Conservation (phyloP, 805 yeast genomes). For the Grigorovia yakushimaensis region DNA sequence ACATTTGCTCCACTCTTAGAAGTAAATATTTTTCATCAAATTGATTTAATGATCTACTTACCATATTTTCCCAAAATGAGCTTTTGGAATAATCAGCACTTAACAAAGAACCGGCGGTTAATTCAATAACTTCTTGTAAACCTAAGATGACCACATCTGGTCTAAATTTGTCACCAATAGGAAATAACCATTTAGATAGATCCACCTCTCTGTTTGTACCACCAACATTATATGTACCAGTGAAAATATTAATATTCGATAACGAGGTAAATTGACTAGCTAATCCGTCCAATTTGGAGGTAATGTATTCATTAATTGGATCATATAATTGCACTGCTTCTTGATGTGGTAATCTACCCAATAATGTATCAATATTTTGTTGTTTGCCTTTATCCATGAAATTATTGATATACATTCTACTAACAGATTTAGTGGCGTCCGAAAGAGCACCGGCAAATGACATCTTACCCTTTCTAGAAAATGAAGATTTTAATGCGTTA, state of each 20-base stretch:
- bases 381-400: constrained; percentile 90
- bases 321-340: constrained; percentile 67
- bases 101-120: constrained; percentile 83
- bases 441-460: constrained; percentile 94
- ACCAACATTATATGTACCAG: constrained; percentile 83
- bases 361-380: constrained; percentile 72
- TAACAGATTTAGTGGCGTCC: constrained; percentile 92
- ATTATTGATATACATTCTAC: constrained; percentile 90
- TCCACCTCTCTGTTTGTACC: constrained; percentile 56
- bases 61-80: constrained; percentile 64
- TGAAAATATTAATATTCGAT: constrained; percentile 52
- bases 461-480: constrained; percentile 92
- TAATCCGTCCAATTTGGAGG: constrained; percentile 39
- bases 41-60: constrained; percentile 53
- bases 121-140: constrained; percentile 86
- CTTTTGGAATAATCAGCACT: constrained; percentile 77
- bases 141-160: constrained; percentile 89
- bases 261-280: constrained; percentile 48
- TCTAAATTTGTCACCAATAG: constrained; percentile 42
- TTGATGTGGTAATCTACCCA: constrained; percentile 75
- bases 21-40: constrained; percentile 47
- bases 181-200: constrained; percentile 71
- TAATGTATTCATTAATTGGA: constrained; percentile 81
- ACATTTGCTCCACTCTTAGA: constrained; percentile 64
- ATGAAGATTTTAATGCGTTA: constrained; percentile 90